Evolutionary conservation across 1,284 basidiomycete species (phyloP).

Genomic region (Rhodotorula sp.): DNA sequence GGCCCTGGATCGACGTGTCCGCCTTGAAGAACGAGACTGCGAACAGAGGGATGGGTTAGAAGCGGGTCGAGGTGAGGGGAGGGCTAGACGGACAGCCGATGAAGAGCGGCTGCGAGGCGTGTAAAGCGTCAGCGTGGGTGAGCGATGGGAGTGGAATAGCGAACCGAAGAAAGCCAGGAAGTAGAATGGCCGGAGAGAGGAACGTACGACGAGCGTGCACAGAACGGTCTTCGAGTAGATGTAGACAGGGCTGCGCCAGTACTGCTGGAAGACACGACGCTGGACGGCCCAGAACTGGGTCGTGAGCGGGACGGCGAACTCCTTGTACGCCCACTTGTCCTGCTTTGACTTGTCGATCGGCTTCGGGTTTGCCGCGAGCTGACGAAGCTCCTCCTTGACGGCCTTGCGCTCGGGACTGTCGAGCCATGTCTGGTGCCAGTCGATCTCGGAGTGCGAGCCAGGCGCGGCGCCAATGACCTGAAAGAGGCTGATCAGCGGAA

Average conservation of each 20-base stretch:
- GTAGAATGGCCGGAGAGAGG: neutral
- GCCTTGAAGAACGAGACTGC: conserved; percentile 63
- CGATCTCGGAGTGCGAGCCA: conserved; percentile 63
- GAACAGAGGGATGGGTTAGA: neutral
- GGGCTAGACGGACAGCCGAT: conserved; percentile 49
- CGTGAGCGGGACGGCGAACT: conserved; percentile 61
- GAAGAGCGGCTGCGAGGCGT: conserved; percentile 49
- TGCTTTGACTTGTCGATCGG: conserved; percentile 16
- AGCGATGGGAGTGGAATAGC: conserved; percentile 5
- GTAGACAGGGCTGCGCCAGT: conserved; percentile 63
- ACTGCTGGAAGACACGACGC: conserved; percentile 59
- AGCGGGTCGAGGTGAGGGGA: neutral
- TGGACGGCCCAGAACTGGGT: conserved; percentile 62
- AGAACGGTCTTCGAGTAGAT: conserved; percentile 67
- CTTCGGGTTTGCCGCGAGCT: conserved; percentile 49
- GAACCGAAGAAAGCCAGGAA: neutral
- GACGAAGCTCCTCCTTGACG: conserved; percentile 54
- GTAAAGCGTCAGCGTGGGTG: neutral
- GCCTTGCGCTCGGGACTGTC: conserved; percentile 54
- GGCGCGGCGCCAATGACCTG: conserved; percentile 74
- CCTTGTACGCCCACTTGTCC: conserved; percentile 50
- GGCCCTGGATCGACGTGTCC: conserved; percentile 66
- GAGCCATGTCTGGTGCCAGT: conserved; percentile 76
- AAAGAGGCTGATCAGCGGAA: conserved; percentile 38
- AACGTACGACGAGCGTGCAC: conserved; percentile 43